Base-by-base conservation (phyloP, 345 rosid genomes). In the Kernera saxatilis region DNA sequence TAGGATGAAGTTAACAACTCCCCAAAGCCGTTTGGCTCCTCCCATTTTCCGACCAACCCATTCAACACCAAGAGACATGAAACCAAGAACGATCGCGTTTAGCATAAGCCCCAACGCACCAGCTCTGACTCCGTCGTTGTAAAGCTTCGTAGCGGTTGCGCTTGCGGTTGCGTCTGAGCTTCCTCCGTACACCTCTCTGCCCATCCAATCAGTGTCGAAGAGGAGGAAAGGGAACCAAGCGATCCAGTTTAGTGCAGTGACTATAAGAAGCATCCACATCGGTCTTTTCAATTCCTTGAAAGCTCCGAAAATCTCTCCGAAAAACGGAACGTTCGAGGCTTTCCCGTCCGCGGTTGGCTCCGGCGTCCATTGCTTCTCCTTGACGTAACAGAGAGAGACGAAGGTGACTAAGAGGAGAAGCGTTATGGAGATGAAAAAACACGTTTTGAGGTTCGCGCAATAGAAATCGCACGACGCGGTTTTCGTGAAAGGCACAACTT, bases 121-220 rank as follows among this genome's bases (percentile, higher is more conserved):
- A 1, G 89, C 84, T 19, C 86, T 81, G 5, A 93, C 97, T 1
- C 98, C 98, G 3, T 44, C 75, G 43, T 84, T 82, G 66, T 90
- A 93, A 48, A 86, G 54, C 66, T 63, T 69, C 3, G 37, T 54
- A 27, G 71, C 23, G 36, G 1, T 5, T 3, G 5, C 0, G 3
- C 18, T 64, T 3, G 60, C 62, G 0, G 22, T 22, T 2, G 88
- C 88, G 7, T 61, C 65, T 0, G 90, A 73, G 66, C 71, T 51
- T 1, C 98, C 98, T 1, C 98, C 98, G 85, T 84, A 93, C 51
- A 93, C 92, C 65, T 93, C 93, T 22, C 89, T 76, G 17, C 97
- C 98, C 91, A 88, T 84, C 98, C 97, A 93, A 17, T 93, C 97
- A 5, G 98, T 93, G 74, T 90, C 89, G 74, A 80, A 90, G 49